Percentiles rank a stretch among this genome's conserved stretches.
Conservation (phyloP, 164 flowering plant genomes). For the Magnolia kwangsiensis region DNA sequence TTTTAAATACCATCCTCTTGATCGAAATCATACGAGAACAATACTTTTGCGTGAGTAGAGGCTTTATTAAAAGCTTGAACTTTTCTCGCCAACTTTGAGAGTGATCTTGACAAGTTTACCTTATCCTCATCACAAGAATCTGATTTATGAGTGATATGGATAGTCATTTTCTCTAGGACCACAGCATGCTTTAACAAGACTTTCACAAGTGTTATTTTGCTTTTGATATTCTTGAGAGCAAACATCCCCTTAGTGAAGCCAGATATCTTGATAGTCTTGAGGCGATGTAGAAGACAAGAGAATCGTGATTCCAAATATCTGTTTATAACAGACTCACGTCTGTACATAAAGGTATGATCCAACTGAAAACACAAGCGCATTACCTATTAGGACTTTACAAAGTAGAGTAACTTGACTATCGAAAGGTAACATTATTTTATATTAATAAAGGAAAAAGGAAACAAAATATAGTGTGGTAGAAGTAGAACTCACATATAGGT, state of each 20-base stretch:
- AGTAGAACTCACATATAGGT: not conserved
- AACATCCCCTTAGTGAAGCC: not conserved
- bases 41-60: not conserved
- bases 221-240: not conserved
- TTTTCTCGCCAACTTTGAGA: not conserved
- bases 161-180: not conserved
- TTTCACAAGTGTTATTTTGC: not conserved
- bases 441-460: not conserved
- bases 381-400: not conserved
- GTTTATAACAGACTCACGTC: not conserved
- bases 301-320: not conserved
- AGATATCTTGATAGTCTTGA: not conserved
- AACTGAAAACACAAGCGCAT: not conserved
- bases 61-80: not conserved
- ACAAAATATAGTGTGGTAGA: not conserved
- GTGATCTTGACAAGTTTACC: not conserved
- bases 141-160: not conserved
- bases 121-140: not conserved
- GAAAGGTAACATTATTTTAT: not conserved
- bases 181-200: not conserved
- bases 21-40: not conserved
- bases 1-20: too few species aligned
- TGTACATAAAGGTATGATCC: not conserved
- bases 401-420: not conserved
- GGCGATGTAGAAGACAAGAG: not conserved